Conservation (phyloP, 345 rosid genomes). For the Murraya paniculata region DNA sequence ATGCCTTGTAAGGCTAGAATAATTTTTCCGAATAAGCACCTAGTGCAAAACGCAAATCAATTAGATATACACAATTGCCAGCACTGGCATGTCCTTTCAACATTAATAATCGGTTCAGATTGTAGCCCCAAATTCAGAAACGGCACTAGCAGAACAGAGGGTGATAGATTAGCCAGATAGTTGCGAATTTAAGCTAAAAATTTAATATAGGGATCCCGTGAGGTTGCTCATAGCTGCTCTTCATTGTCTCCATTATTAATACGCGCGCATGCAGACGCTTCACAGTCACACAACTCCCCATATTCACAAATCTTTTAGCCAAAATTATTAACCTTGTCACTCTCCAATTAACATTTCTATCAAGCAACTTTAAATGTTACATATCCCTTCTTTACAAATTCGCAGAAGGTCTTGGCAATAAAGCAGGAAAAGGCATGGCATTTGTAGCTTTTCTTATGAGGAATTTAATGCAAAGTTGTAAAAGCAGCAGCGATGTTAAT, state of each 20-base stretch:
- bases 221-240: background rate
- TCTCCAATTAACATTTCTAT: constrained; percentile 1
- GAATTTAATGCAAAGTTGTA: constrained; percentile 8
- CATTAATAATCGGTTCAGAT: background rate
- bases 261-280: background rate
- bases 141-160: background rate
- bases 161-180: background rate
- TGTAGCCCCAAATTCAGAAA: background rate
- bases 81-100: background rate
- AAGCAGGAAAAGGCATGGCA: constrained; percentile 12
- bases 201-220: background rate
- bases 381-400: background rate
- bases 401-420: background rate
- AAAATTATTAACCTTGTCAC: background rate
- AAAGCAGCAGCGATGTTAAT: background rate
- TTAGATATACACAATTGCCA: background rate
- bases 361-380: background rate
- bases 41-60: background rate
- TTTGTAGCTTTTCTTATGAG: background rate
- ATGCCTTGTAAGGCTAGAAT: background rate
- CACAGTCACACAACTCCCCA: background rate
- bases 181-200: background rate
- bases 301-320: background rate
- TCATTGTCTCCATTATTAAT: background rate
- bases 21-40: background rate